Percentiles rank a stretch among this genome's conserved stretches.
Conservation (phyloP, 2,329 filamentous ascomycete genomes). For the Fonsecaea nubica region DNA sequence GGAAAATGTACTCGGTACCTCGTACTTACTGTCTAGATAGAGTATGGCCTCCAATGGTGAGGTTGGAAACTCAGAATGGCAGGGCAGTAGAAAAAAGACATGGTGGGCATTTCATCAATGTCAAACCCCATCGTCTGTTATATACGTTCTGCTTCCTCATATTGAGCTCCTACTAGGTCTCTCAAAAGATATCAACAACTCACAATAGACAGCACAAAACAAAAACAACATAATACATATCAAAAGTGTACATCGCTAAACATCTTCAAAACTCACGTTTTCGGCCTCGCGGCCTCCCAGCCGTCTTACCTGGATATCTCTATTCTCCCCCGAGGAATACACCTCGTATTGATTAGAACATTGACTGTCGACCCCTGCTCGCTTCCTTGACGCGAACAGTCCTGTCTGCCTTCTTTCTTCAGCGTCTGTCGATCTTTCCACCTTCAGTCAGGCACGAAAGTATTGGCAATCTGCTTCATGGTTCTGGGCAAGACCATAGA, state of each 20-base stretch:
- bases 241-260: conserved; percentile 11
- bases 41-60: no score
- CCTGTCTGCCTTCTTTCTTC: neutral
- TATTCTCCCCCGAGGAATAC: neutral
- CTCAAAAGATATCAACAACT: neutral
- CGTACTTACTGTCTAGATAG: no score
- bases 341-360: neutral
- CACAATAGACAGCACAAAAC: conserved; percentile 4
- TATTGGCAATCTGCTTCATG: neutral
- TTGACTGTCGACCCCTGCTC: neutral
- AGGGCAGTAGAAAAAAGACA: neutral
- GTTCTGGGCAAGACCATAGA: neutral
- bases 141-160: neutral
- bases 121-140: neutral
- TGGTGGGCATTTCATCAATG: neutral
- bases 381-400: neutral
- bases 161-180: neutral
- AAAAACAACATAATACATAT: conserved; percentile 9
- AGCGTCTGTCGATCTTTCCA: neutral
- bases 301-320: neutral
- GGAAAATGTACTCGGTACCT: no score
- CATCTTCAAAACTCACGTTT: conserved; percentile 16
- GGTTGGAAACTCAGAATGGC: no score
- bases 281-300: conserved; percentile 15
- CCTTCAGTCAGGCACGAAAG: neutral